These are phyloP conservation scores for Pseudodiploospora longispora DNA, from an alignment of 2,329 filamentous ascomycete genomes.

Conservation along the genomic window DNA sequence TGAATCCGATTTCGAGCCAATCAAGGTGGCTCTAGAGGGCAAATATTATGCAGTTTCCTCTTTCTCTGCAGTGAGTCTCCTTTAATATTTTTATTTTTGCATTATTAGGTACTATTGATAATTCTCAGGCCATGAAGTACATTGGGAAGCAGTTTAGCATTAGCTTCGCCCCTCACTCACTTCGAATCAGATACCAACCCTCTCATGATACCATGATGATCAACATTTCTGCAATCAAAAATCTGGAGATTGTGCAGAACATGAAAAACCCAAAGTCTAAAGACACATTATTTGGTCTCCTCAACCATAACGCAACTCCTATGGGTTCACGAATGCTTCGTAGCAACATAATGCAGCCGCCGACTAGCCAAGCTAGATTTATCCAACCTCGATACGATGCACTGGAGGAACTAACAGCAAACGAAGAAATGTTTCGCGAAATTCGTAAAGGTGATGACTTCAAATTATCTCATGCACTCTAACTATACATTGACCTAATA, in stretches of 20 bases:
- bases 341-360: conserved; percentile 82
- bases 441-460: conserved; percentile 54
- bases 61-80: conserved; percentile 62
- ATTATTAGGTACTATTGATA: background rate
- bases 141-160: conserved; percentile 62
- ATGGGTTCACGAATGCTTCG: conserved; percentile 83
- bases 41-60: conserved; percentile 82
- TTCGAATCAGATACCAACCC: conserved; percentile 79
- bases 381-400: conserved; percentile 71
- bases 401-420: conserved; percentile 70
- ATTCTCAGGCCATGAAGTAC: conserved; percentile 64
- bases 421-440: conserved; percentile 77
- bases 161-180: conserved; percentile 67
- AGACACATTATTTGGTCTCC: conserved; percentile 72
- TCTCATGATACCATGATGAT: conserved; percentile 95
- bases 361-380: conserved; percentile 57
- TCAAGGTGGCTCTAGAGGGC: conserved; percentile 71
- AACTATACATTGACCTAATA: background rate
- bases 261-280: conserved; percentile 68
- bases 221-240: conserved; percentile 77
- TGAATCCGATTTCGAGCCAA: conserved; percentile 67
- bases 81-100: background rate
- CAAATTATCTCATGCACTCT: background rate
- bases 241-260: conserved; percentile 87
- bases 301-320: conserved; percentile 78